Base-by-base conservation (phyloP, 371 early-diverging fungal genomes). In the Apophysomyces trapeziformis region DNA sequence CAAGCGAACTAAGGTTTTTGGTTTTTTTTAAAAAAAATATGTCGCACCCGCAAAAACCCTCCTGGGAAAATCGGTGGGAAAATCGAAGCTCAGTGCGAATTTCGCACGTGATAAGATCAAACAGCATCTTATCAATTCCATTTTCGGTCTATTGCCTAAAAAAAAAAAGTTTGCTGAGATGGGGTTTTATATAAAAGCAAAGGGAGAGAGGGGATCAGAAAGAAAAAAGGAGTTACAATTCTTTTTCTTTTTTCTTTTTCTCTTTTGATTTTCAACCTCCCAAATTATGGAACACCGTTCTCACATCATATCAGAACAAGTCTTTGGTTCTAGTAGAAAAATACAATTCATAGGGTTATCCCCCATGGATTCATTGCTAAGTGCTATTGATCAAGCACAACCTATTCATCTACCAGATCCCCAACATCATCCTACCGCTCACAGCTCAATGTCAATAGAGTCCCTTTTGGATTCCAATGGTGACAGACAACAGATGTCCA, bases 321-420 rank as follows among this genome's bases (percentile, higher is more conserved):
- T 75, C 5, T 82, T 74, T 57, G 82, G 82, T 18, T 75, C 74
- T 32, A 79, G 79, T 64, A 69, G 74, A 72, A 73, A 69, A 39
- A 67, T 82, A 14, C 78, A 78, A 47, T 73, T 81, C 37, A 76
- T 81, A 62, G 76, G 74, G n/a, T 39, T 76, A 36, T 38, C 65
- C 37, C 66, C 67, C 39, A 59, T 71, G 67, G 54, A 67, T 47
- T 63, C 70, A 58, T 39, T 70, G 14, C 38, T 70, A 59, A 63
- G 63, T 45, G 70, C 70, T 58, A 70, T 70, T 41, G 70, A 70
- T 59, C 63, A 61, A 12, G 35, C 60, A 32, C 60, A 45, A 43
- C 68, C 44, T 54, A 61, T 57, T 38, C 64, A 57, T 44, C 39
- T 64, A 64, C 64, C 64, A 5, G 35, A 36, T 35, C 64, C 64